Evolutionary conservation across 352 stramenopile genomes (phyloP), one percentile per base, ranked within the genome.

Genomic region (Pythium oligandrum): DNA sequence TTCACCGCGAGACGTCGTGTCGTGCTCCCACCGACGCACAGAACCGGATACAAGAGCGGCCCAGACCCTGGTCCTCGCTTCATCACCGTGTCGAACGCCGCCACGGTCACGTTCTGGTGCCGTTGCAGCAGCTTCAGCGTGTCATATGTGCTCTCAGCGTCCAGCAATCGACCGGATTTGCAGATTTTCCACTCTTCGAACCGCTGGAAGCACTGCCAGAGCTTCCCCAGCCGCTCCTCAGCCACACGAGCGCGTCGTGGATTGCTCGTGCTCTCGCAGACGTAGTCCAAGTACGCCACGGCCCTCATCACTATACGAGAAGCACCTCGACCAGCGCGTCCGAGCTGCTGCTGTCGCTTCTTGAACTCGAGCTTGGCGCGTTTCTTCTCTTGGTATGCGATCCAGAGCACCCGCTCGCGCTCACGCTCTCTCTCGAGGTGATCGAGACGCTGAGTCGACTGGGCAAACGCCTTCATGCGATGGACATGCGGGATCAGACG

Each of bases 171-270:
- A 0, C 83, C 83, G 26, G 56, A 54, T 61, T 88, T 90, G 49
- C 75, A 73, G n/a, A 90, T 60, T 40, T 86, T 90, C 70, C 73
- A 85, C 63, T 90, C 74, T 51, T 90, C 78, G 17, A 93, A 59
- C 32, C 76, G 58, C 57, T 93, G 79, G 47, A 80, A 74, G 49
- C 77, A 81, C 54, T 84, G 70, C 79, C 78, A 93, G 26, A 93
- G 57, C 55, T 89, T 93, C 7, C 71, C 71, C 9, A 93, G 69
- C 1, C 78, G 67, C 40, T 79, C 68, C 43, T 85, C 70, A 12
- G 45, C 63, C 8, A 74, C 71, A 6, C 47, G 51, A 34, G 46
- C 47, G 40, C 64, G 59, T 2, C 44, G 43, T 2, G 64, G 56
- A 38, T 84, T 72, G 53, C 69, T 75, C 0, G 72, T 84, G 17